Conservation (phyloP, 2,329 filamentous ascomycete species). For the Talaromyces amestolkiae region DNA sequence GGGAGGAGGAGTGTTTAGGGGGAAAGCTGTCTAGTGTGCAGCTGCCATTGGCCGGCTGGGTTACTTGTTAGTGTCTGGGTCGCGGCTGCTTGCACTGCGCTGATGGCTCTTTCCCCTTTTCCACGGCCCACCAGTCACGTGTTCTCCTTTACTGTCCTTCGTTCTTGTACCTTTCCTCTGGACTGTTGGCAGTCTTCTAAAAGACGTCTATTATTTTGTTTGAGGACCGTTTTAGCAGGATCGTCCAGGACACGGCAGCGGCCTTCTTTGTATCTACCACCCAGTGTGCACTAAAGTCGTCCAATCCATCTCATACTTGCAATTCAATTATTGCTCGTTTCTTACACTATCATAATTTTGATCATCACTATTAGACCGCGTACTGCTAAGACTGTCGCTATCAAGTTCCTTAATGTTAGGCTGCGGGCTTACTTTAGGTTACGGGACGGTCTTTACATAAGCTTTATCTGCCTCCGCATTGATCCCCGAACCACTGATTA, state of each 20-base stretch:
- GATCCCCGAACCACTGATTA: background rate
- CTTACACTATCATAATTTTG: background rate
- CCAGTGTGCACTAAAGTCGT: background rate
- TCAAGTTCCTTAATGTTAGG: background rate
- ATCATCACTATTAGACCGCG: background rate
- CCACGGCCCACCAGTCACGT: constrained; percentile 15
- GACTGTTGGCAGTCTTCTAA: too few relatives aligned
- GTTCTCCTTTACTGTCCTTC: background rate
- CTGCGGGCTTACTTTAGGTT: background rate
- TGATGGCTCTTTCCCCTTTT: constrained; percentile 13
- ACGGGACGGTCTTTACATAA: constrained; percentile 8
- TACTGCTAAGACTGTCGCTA: too few relatives aligned
- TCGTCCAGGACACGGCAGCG: background rate
- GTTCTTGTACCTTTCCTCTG: too few relatives aligned
- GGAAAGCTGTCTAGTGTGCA: constrained; percentile 15
- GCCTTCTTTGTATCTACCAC: background rate
- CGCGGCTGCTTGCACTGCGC: constrained; percentile 18
- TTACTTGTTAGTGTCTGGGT: constrained; percentile 8
- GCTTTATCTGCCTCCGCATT: constrained; percentile 1
- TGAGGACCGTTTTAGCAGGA: background rate
- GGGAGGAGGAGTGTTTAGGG: constrained; percentile 18
- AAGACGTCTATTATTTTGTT: too few relatives aligned
- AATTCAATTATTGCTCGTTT: background rate
- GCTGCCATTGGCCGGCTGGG: constrained; percentile 3
- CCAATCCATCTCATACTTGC: background rate